Conservation (phyloP, 768 basidiomycete genomes). For the Tephrocybe sp. region DNA sequence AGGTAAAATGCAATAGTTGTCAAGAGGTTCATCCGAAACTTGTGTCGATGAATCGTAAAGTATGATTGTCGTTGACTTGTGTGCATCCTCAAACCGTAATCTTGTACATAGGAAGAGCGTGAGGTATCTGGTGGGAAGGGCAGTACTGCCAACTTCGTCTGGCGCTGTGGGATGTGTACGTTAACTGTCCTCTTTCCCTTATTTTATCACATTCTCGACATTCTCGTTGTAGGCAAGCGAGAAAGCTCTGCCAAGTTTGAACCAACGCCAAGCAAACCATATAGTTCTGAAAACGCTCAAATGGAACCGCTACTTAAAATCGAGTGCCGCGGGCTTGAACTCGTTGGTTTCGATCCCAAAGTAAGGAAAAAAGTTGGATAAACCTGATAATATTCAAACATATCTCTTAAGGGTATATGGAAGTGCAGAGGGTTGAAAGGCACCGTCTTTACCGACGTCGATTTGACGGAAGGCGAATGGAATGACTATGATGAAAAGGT, state of each 20-base stretch:
- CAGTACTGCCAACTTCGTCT: constrained; percentile 75
- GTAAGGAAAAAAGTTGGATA: constrained; percentile 37
- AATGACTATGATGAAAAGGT: constrained; percentile 93
- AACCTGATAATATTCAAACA: not conserved
- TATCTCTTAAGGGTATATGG: constrained; percentile 65
- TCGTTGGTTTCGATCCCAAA: constrained; percentile 71
- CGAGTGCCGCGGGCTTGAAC: constrained; percentile 88
- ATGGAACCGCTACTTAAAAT: constrained; percentile 67
- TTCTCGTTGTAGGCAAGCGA: constrained; percentile 53
- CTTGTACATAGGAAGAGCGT: constrained; percentile 52
- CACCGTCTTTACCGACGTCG: constrained; percentile 63
- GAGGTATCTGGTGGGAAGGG: constrained; percentile 69
- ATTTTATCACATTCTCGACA: constrained; percentile 5
- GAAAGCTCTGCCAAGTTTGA: constrained; percentile 85
- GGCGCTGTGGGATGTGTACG: constrained; percentile 70
- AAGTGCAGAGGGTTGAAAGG: constrained; percentile 64
- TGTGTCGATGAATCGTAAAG: constrained; percentile 70
- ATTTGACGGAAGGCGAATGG: constrained; percentile 72
- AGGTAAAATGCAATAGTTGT: constrained; percentile 82
- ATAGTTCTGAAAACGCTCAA: constrained; percentile 59
- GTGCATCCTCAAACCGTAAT: not conserved
- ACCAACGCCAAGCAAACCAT: constrained; percentile 46
- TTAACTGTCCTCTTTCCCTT: constrained; percentile 1
- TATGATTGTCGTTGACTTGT: constrained; percentile 31
- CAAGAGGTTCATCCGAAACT: constrained; percentile 73